phyloP scores from a whole-genome alignment of 2,329 filamentous ascomycete genomes.

The Microcyclospora pomicola region DNA sequence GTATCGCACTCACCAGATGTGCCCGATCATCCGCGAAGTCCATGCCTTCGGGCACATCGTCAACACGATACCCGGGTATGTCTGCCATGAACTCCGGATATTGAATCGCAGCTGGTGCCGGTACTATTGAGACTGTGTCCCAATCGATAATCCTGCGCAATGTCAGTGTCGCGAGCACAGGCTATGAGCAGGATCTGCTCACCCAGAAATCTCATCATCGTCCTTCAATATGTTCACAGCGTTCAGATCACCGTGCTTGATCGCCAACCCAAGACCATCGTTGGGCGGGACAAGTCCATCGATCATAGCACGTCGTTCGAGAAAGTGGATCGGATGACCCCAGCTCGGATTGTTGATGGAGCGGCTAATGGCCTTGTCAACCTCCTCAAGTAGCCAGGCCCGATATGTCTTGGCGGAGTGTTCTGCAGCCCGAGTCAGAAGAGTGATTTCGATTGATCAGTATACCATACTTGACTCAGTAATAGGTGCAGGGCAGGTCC shows the following conservation, averaged over 20 bases:
- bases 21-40: conserved; percentile 3
- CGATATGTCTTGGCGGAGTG: too few species aligned
- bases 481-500: too few species aligned
- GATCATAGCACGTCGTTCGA: not conserved
- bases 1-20: conserved; percentile 2
- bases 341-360: too few species aligned
- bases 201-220: not conserved
- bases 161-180: too few species aligned
- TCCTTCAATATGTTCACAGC: not conserved
- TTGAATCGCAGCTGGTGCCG: conserved; percentile 3
- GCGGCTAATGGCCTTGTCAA: too few species aligned
- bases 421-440: too few species aligned
- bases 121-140: conserved; percentile 1
- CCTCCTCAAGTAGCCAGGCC: too few species aligned
- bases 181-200: conserved; percentile 1
- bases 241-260: conserved; percentile 1
- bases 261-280: not conserved
- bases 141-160: too few species aligned
- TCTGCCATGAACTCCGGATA: conserved; percentile 5
- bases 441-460: too few species aligned
- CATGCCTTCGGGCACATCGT: conserved; percentile 1
- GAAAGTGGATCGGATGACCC: too few species aligned
- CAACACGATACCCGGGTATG: conserved; percentile 4
- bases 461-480: too few species aligned
- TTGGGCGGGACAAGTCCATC: not conserved